phyloP scores from a whole-genome alignment of 2,329 filamentous ascomycete species.

The Microdochium nivale region DNA sequence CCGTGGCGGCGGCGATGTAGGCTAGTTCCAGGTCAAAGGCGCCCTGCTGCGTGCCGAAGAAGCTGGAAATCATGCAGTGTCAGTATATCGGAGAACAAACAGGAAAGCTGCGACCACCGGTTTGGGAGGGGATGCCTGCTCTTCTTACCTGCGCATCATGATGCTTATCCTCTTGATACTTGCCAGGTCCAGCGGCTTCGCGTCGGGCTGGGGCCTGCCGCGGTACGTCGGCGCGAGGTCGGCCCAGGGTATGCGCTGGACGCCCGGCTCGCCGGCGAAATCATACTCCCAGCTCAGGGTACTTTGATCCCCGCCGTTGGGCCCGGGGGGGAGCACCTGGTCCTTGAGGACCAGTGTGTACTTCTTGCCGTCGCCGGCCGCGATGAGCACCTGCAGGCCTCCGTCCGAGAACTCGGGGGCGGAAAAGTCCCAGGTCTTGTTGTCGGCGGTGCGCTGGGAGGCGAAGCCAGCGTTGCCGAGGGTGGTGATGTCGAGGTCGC shows the following conservation, averaged over 20 bases:
- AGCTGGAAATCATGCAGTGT: constrained; percentile 36
- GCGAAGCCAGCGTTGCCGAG: constrained; percentile 78
- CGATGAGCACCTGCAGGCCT: constrained; percentile 48
- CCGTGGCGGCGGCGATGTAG: constrained; percentile 42
- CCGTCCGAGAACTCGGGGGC: constrained; percentile 37
- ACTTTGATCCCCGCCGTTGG: constrained; percentile 62
- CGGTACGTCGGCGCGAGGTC: constrained; percentile 66
- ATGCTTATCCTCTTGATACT: constrained; percentile 60
- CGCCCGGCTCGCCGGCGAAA: constrained; percentile 35
- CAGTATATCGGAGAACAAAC: no score
- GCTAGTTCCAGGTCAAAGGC: constrained; percentile 50
- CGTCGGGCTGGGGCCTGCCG: constrained; percentile 55
- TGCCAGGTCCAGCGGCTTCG: constrained; percentile 46
- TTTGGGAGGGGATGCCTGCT: neutral
- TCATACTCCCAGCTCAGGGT: constrained; percentile 68
- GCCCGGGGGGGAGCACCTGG: constrained; percentile 43
- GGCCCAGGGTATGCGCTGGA: constrained; percentile 52
- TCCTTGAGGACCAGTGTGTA: constrained; percentile 75
- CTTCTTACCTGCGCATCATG: constrained; percentile 69
- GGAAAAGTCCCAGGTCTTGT: constrained; percentile 54
- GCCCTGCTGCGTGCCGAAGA: constrained; percentile 67
- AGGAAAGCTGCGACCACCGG: neutral
- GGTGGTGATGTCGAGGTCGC: constrained; percentile 62
- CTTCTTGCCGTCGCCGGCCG: constrained; percentile 49
- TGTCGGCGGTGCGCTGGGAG: constrained; percentile 60